phyloP scores from a whole-genome alignment of 2,329 filamentous ascomycete species.

The Arachnomyces sp. region DNA sequence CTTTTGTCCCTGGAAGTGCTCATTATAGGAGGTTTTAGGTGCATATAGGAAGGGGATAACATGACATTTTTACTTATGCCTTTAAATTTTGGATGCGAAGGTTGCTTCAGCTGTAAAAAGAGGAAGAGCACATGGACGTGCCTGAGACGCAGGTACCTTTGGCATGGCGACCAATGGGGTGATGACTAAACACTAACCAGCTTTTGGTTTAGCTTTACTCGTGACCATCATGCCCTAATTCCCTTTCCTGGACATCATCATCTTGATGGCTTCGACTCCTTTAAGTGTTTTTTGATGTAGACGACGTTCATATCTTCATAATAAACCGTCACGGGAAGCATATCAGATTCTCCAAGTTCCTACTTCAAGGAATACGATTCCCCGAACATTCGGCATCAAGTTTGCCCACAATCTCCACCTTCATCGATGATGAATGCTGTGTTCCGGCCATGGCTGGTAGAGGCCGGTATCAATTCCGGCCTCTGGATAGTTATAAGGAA shows the following conservation, averaged over 20 bases:
- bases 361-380: slow-evolving; percentile 14
- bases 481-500: slow-evolving; percentile 36
- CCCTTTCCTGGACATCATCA: background rate
- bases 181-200: too few relatives aligned
- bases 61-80: too few relatives aligned
- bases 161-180: too few relatives aligned
- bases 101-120: too few relatives aligned
- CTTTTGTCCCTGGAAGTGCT: too few relatives aligned
- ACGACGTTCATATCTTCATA: slow-evolving; percentile 6
- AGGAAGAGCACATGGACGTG: too few relatives aligned
- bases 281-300: slow-evolving; percentile 10
- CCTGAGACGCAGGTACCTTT: too few relatives aligned
- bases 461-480: slow-evolving; percentile 41
- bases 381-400: slow-evolving; percentile 14
- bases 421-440: slow-evolving; percentile 14
- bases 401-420: slow-evolving; percentile 5
- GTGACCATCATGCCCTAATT: slow-evolving; percentile 22
- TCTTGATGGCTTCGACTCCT: slow-evolving; percentile 12
- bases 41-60: too few relatives aligned
- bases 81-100: too few relatives aligned
- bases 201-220: slow-evolving; percentile 22
- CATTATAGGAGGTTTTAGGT: too few relatives aligned
- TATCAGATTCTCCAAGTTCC: slow-evolving; percentile 6
- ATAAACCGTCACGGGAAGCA: background rate
- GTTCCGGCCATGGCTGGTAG: slow-evolving; percentile 31